Conservation (phyloP, 306 rosid species). For the Herpetospermum pedunculosum region DNA sequence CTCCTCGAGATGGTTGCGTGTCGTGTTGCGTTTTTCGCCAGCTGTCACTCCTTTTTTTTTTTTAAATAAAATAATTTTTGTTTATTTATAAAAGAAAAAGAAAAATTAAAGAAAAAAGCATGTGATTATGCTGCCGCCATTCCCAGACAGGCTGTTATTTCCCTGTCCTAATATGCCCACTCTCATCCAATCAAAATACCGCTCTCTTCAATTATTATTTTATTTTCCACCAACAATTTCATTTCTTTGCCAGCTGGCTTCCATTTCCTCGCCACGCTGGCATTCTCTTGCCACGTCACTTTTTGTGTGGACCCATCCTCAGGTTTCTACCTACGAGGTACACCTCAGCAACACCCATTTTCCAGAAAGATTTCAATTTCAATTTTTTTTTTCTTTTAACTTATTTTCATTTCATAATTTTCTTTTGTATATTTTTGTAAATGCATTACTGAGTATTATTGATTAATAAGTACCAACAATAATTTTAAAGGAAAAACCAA, state of each 20-base stretch:
- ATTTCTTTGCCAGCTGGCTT: not conserved
- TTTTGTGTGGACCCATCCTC: not conserved
- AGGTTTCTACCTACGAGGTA: not conserved
- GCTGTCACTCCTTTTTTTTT: not conserved
- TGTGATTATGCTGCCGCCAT: conserved; percentile 12
- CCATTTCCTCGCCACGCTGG: not conserved
- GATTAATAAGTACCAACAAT: not conserved
- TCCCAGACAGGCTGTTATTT: conserved; percentile 6
- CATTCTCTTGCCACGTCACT: not conserved
- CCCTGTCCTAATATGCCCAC: conserved; percentile 10
- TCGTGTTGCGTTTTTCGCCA: not conserved
- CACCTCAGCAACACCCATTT: conserved; percentile 1
- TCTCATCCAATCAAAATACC: not conserved
- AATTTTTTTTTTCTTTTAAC: no score
- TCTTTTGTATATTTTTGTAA: not conserved
- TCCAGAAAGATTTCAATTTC: not conserved
- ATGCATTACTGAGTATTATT: not conserved
- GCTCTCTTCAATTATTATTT: not conserved
- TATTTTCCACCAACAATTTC: no score
- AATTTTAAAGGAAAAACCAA: not conserved
- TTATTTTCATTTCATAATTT: no score
- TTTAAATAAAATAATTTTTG: not conserved
- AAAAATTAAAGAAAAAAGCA: not conserved
- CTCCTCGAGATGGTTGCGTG: not conserved
- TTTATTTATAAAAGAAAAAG: not conserved